phyloP scores from a whole-genome alignment of 129 eudicot species.

The Mikania micrantha region DNA sequence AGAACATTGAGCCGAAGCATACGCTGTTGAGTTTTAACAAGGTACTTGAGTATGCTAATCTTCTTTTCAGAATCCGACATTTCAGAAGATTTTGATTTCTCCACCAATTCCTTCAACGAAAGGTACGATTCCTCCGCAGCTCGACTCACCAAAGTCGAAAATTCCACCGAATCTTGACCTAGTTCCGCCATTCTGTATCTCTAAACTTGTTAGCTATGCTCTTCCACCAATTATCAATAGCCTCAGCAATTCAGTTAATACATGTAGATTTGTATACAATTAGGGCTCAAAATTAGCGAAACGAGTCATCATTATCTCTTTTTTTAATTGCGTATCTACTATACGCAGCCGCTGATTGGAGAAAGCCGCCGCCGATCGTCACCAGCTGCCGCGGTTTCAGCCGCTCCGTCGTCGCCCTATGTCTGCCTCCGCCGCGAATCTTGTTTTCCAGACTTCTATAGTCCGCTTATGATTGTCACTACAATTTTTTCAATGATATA shows the following conservation, averaged over 20 bases:
- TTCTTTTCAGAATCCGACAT: conserved; percentile 90
- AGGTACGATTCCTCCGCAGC: conserved; percentile 87
- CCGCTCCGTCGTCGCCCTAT: conserved; percentile 23
- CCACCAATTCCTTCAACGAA: conserved; percentile 80
- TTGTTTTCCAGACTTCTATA: conserved; percentile 10
- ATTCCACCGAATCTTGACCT: conserved; percentile 90
- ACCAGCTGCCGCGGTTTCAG: conserved; percentile 19
- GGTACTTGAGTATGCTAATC: conserved; percentile 69
- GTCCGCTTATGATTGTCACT: conserved; percentile 18
- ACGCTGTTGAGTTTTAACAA: conserved; percentile 92
- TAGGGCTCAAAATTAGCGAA: conserved; percentile 26
- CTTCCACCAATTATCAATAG: conserved; percentile 12
- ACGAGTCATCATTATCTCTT: neutral
- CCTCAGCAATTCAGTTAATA: conserved; percentile 8
- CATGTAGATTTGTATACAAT: conserved; percentile 14
- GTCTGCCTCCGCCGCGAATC: conserved; percentile 32
- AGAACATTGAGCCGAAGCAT: conserved; percentile 97
- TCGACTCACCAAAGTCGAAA: conserved; percentile 71
- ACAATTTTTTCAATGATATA: conserved; percentile 2
- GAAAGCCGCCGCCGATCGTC: neutral
- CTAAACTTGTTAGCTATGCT: neutral
- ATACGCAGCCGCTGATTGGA: conserved; percentile 20
- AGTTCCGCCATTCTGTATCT: conserved; percentile 53
- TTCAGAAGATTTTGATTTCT: conserved; percentile 62
- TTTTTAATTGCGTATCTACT: neutral